These are phyloP conservation scores for Aspergillus asperescens DNA, from an alignment of 495 filamentous ascomycete species.

Conservation along the genomic window DNA sequence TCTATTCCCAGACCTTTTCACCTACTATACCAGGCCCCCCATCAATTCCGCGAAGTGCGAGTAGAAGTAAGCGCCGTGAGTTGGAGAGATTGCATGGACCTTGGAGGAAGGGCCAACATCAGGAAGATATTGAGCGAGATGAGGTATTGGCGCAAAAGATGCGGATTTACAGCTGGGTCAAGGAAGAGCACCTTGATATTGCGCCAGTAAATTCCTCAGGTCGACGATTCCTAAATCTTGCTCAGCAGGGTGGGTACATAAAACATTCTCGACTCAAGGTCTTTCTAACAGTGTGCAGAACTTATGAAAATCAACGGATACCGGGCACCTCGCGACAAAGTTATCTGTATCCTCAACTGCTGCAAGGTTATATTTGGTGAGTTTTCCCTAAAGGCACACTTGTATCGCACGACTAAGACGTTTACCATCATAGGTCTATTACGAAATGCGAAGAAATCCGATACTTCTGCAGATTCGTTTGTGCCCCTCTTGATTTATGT, in stretches of 20 bases:
- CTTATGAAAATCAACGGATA: constrained; percentile 93
- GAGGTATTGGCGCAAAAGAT: constrained; percentile 94
- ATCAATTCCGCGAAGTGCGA: constrained; percentile 56
- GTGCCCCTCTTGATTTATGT: constrained; percentile 95
- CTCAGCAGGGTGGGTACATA: constrained; percentile 66
- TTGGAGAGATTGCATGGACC: constrained; percentile 67
- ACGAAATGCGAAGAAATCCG: constrained; percentile 76
- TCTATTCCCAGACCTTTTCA: constrained; percentile 95
- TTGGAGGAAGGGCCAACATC: constrained; percentile 87
- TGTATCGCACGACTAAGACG: not conserved
- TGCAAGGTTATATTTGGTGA: constrained; percentile 98
- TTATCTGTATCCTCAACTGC: constrained; percentile 96
- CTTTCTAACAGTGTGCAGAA: constrained; percentile 50
- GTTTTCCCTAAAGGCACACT: constrained; percentile 11
- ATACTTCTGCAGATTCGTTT: constrained; percentile 94
- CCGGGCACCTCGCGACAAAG: constrained; percentile 91
- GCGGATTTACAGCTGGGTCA: constrained; percentile 91
- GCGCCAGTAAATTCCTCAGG: constrained; percentile 77
- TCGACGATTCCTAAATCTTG: constrained; percentile 77
- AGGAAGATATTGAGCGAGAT: constrained; percentile 96
- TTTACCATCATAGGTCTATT: constrained; percentile 58
- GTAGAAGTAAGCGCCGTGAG: constrained; percentile 63
- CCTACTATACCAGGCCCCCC: constrained; percentile 80
- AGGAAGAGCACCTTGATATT: constrained; percentile 93
- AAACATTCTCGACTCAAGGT: not conserved